Evolutionary conservation across 2,329 filamentous ascomycete species (phyloP).

Genomic region (Sordariomycetes sp.): DNA sequence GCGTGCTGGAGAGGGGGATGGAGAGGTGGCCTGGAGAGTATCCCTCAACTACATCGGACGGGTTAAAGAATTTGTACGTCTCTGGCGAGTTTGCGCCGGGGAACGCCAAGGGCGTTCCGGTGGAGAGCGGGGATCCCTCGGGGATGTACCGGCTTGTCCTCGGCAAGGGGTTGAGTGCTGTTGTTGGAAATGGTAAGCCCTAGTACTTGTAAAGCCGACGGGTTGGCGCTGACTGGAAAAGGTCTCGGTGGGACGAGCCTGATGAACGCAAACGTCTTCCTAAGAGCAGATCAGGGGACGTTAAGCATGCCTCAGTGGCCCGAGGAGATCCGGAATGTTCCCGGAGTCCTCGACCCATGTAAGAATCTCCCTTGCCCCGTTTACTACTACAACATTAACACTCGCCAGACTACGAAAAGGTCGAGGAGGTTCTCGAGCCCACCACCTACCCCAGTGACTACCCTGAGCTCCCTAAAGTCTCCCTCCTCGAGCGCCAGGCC

Average conservation of each 20-base stretch:
- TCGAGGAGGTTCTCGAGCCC: conserved; percentile 43
- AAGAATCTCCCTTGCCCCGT: conserved; percentile 12
- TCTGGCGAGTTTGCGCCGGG: conserved; percentile 37
- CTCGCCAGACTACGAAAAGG: conserved; percentile 41
- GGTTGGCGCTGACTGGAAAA: conserved; percentile 10
- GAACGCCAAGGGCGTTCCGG: conserved; percentile 18
- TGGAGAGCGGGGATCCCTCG: conserved; percentile 36
- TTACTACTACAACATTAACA: not conserved
- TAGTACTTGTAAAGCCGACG: not conserved
- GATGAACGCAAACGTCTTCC: conserved; percentile 55
- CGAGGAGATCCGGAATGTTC: conserved; percentile 33
- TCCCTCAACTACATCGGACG: conserved; percentile 31
- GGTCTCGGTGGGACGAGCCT: conserved; percentile 53
- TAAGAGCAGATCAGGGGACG: conserved; percentile 42
- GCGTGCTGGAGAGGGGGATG: conserved; percentile 48
- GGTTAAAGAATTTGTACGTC: conserved; percentile 37
- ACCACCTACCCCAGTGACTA: conserved; percentile 41
- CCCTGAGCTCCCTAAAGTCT: conserved; percentile 43
- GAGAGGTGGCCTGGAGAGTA: conserved; percentile 58
- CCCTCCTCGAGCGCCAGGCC: conserved; percentile 43
- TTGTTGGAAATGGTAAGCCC: conserved; percentile 40
- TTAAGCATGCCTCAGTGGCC: conserved; percentile 45
- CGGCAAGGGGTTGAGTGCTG: conserved; percentile 49
- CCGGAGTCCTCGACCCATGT: conserved; percentile 32
- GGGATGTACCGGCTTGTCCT: conserved; percentile 51